Conservation (phyloP, 495 filamentous ascomycete species). For the Xylaria grammica region DNA sequence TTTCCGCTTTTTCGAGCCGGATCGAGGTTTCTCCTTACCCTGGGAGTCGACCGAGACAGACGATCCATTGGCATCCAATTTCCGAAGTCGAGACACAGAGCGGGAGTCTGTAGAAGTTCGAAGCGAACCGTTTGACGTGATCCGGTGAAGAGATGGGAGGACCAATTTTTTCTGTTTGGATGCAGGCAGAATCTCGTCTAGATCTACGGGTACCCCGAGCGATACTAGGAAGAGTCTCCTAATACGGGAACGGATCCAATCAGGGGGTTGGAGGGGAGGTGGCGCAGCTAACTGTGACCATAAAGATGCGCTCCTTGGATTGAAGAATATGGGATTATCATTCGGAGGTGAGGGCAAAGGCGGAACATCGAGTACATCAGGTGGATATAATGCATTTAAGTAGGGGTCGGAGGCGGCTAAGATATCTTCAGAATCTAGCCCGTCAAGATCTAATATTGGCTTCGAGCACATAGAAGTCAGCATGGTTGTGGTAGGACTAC, state of each 20-base stretch:
- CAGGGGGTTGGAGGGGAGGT: conserved; percentile 91
- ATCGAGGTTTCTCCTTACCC: conserved; percentile 46
- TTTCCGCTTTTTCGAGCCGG: conserved; percentile 51
- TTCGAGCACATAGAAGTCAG: conserved; percentile 46
- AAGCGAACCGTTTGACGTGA: conserved; percentile 57
- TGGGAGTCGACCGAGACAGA: conserved; percentile 62
- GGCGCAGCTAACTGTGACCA: conserved; percentile 97
- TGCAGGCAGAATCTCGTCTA: conserved; percentile 95
- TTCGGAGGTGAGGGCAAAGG: conserved; percentile 53
- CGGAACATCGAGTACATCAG: conserved; percentile 52
- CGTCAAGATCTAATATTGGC: conserved; percentile 76
- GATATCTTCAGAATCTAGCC: conserved; percentile 60
- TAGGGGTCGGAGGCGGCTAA: conserved; percentile 57
- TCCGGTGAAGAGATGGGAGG: conserved; percentile 79
- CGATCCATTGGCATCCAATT: conserved; percentile 57
- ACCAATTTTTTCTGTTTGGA: conserved; percentile 98
- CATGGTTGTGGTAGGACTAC: conserved; percentile 31
- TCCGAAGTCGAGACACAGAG: conserved; percentile 56
- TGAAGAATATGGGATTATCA: conserved; percentile 67
- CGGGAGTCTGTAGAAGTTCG: conserved; percentile 55
- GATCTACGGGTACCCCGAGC: conserved; percentile 91
- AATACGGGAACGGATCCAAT: conserved; percentile 97
- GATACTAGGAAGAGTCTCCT: conserved; percentile 95
- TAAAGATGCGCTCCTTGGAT: conserved; percentile 78
- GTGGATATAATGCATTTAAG: conserved; percentile 62